These are phyloP conservation scores for Lenwebbia sp. DNA, from an alignment of 345 rosid species.

Conservation along the genomic window DNA sequence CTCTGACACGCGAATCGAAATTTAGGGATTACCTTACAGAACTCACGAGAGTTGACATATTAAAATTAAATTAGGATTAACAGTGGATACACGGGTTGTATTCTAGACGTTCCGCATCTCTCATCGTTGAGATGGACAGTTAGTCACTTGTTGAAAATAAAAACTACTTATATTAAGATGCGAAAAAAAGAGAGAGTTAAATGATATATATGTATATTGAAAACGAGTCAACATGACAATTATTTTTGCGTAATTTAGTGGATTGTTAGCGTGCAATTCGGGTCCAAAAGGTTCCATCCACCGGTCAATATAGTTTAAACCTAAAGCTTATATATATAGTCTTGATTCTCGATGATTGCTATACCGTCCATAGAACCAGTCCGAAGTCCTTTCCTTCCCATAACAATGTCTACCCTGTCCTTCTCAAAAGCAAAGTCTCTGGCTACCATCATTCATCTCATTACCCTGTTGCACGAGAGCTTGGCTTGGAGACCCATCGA, in stretches of 20 bases:
- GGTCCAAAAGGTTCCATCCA: not conserved
- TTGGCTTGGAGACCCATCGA: not conserved
- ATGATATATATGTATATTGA: not conserved
- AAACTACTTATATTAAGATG: not conserved
- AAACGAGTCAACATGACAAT: too few species aligned
- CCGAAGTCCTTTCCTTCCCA: not conserved
- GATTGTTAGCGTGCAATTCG: not conserved
- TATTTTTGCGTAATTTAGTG: not conserved
- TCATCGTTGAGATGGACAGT: not conserved
- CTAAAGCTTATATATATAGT: not conserved
- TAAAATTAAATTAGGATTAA: not conserved
- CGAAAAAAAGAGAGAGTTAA: not conserved
- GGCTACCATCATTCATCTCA: not conserved
- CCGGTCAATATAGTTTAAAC: not conserved
- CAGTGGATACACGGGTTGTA: not conserved
- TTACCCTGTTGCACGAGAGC: not conserved
- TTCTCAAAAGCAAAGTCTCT: not conserved
- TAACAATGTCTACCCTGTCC: not conserved
- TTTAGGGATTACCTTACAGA: not conserved
- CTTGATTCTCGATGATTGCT: too few species aligned
- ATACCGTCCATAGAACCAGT: not conserved
- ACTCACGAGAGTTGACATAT: not conserved
- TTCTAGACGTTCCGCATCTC: not conserved
- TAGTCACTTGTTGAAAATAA: not conserved
- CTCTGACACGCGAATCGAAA: too few species aligned